Conservation (phyloP, 805 yeast genomes). For the Ogataea wickerhamii region DNA sequence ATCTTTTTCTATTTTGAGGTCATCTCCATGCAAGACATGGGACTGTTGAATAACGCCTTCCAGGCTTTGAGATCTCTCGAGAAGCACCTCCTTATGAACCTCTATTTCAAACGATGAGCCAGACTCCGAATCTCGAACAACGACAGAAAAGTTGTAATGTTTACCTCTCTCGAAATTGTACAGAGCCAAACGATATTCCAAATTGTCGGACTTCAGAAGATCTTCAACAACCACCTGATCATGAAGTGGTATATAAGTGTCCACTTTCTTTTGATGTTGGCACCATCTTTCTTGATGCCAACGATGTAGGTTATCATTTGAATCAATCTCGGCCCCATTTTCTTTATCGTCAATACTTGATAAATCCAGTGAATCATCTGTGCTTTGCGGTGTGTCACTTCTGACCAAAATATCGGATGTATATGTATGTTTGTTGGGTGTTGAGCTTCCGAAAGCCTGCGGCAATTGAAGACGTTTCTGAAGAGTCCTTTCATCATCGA, state of each 20-base stretch:
- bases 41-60: conserved; percentile 1
- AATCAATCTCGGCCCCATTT: conserved; percentile 3
- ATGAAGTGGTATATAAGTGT: conserved; percentile 1
- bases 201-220: conserved; percentile 33
- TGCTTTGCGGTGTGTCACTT: conserved; percentile 1
- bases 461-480: conserved; percentile 7
- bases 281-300: conserved; percentile 19
- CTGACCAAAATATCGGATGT: conserved; percentile 13
- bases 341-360: conserved; percentile 5
- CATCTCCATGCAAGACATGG: conserved; percentile 12
- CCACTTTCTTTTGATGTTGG: neutral
- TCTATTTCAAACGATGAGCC: conserved; percentile 8
- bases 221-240: conserved; percentile 26
- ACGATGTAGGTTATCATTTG: conserved; percentile 8
- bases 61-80: conserved; percentile 10
- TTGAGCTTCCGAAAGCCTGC: conserved; percentile 1
- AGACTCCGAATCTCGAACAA: conserved; percentile 10
- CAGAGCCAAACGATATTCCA: conserved; percentile 24
- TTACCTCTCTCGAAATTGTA: conserved; percentile 14
- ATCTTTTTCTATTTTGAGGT: conserved; percentile 7
- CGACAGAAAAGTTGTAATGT: conserved; percentile 13
- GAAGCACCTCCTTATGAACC: conserved; percentile 17
- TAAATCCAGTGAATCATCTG: too few relatives aligned
- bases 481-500: conserved; percentile 10
- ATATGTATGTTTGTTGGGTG: conserved; percentile 9